Evolutionary conservation across 345 rosid genomes (phyloP).

Genomic region (Balakata baccata): DNA sequence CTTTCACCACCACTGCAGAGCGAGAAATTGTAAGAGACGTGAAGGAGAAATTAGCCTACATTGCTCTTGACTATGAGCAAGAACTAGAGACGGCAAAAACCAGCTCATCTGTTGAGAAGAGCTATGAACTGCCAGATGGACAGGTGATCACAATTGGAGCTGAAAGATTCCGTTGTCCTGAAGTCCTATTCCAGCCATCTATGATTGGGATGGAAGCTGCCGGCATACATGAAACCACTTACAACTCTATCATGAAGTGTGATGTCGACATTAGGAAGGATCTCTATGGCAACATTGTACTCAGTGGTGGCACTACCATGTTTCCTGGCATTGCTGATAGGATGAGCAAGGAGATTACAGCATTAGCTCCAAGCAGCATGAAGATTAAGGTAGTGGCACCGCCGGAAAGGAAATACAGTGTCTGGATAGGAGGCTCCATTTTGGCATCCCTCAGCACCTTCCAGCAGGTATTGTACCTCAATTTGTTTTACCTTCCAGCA

Average conservation of each 20-base stretch:
- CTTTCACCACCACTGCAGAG: constrained; percentile 69
- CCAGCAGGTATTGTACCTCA: constrained; percentile 45
- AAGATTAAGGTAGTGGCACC: constrained; percentile 63
- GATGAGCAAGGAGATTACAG: constrained; percentile 75
- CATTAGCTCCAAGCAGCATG: constrained; percentile 64
- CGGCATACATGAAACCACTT: constrained; percentile 58
- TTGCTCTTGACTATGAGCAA: constrained; percentile 69
- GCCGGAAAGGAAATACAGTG: constrained; percentile 60
- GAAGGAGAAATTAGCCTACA: constrained; percentile 70
- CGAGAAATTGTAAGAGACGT: constrained; percentile 65
- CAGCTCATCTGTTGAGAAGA: constrained; percentile 59
- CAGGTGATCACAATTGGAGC: constrained; percentile 70
- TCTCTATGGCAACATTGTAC: constrained; percentile 50
- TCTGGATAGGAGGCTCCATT: constrained; percentile 62
- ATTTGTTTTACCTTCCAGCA: too few relatives aligned
- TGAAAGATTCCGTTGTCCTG: constrained; percentile 74
- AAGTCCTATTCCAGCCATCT: constrained; percentile 74
- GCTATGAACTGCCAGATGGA: constrained; percentile 70
- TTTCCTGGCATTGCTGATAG: constrained; percentile 70
- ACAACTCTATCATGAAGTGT: constrained; percentile 64
- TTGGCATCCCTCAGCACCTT: constrained; percentile 60
- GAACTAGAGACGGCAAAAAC: constrained; percentile 56
- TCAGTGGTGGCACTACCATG: constrained; percentile 71
- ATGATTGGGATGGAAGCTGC: constrained; percentile 64
- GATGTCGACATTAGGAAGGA: constrained; percentile 65